These are phyloP conservation scores for Talaromyces amestolkiae DNA, from an alignment of 2,329 filamentous ascomycete species.

Conservation along the genomic window DNA sequence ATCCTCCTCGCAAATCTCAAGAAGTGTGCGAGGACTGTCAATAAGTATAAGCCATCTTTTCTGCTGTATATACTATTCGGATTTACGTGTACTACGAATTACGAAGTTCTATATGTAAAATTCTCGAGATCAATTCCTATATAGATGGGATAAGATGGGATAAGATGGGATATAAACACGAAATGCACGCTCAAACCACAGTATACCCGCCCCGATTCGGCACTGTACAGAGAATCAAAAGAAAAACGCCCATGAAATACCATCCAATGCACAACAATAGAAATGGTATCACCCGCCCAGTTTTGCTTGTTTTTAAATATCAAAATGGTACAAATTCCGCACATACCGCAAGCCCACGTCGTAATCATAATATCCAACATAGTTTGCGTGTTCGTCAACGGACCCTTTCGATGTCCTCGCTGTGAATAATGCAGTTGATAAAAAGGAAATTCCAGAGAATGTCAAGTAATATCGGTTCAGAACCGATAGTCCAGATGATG, in stretches of 20 bases:
- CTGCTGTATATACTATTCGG: background rate
- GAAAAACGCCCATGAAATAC: conserved; percentile 10
- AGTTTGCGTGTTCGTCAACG: background rate
- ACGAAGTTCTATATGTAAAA: background rate
- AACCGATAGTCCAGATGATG: background rate
- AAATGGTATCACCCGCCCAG: conserved; percentile 14
- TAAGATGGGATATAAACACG: background rate
- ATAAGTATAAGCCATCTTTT: conserved; percentile 9
- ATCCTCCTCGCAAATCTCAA: conserved; percentile 25
- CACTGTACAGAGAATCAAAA: conserved; percentile 10
- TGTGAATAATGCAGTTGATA: background rate
- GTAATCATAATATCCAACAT: conserved; percentile 1
- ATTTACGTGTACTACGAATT: background rate
- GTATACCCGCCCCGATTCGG: conserved; percentile 5
- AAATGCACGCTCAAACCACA: conserved; percentile 17
- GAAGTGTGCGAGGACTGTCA: conserved; percentile 31
- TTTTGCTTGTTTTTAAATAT: background rate
- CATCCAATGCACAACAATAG: conserved; percentile 13
- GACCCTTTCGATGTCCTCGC: background rate
- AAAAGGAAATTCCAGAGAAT: background rate
- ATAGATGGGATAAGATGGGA: background rate
- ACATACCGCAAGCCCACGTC: background rate
- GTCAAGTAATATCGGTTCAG: background rate
- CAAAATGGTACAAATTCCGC: conserved; percentile 12
- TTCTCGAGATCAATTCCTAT: background rate